Evolutionary conservation across 2,329 filamentous ascomycete genomes (phyloP), one percentile per base, ranked within the genome.

Genomic region (Saccharata proteae): DNA sequence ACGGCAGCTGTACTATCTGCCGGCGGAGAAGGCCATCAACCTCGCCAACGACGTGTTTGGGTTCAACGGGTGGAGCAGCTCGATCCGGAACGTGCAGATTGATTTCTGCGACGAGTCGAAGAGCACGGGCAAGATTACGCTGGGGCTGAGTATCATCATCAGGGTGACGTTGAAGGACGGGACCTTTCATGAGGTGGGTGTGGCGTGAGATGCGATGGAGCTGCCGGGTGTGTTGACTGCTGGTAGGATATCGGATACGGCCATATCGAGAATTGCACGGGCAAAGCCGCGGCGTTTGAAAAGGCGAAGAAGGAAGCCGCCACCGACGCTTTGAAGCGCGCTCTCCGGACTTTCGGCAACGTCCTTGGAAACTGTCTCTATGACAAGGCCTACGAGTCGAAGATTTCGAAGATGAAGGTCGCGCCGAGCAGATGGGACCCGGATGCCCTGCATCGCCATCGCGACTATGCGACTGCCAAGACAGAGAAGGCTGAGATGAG

Each of bases 271-370:
- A 98, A 98, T 49, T 84, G 79, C 55, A 92, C 88, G 58, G 81
- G 83, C 34, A 98, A 98, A 60, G 88, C 86, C 3, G 80, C 82
- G 30, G 90, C 88, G 0, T 98, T 96, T 48, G 90, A 98, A 54
- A 98, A 98, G 59, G 86, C 90, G 1, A 98, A 96, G 64, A 98
- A 98, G 55, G 86, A 96, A 61, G 92, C 84, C 6, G 92, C 85
- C 3, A 96, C 92, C 7, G 90, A 98, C 58, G 90, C 77, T 2
- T 53, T 98, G 50, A 98, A 98, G 59, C 71, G 90, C 42, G 75
- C 90, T 2, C 53, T 98, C 47, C 71, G 88, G 37, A 94, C 77
- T 40, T 98, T 98, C 57, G 90, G 90, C 37, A 96, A 96, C 46
- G 80, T 96, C 11, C 65, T 98, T 33, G 90, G 90, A n/a, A 98